These are phyloP conservation scores for Diaporthe helianthi DNA, from an alignment of 2,329 filamentous ascomycete species.

Conservation along the genomic window DNA sequence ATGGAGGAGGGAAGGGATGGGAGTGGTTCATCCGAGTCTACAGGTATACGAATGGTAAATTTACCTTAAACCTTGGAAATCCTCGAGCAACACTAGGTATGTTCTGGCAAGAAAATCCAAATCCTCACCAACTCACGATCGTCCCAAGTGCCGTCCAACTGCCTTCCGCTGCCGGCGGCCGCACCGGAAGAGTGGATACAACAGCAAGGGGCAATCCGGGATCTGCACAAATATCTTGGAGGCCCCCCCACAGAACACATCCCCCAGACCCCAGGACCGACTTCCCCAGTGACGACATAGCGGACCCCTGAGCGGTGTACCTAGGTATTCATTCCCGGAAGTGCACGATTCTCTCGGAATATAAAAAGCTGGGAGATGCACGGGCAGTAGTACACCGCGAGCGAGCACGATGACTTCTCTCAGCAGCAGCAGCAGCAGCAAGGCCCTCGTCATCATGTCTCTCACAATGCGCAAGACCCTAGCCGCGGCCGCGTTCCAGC, in stretches of 20 bases:
- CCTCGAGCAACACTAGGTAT: background rate
- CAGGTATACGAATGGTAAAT: too few relatives aligned
- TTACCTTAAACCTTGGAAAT: background rate
- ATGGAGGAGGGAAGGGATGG: too few relatives aligned
- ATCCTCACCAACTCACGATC: background rate
- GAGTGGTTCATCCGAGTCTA: too few relatives aligned
- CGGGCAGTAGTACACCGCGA: background rate
- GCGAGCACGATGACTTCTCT: background rate
- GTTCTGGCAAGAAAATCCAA: background rate
- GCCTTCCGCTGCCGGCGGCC: constrained; percentile 22
- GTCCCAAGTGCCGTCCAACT: background rate
- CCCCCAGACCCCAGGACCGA: constrained; percentile 8
- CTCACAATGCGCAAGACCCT: constrained; percentile 25
- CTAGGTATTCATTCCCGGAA: constrained; percentile 17
- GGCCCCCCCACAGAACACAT: constrained; percentile 26
- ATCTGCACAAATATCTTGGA: constrained; percentile 12
- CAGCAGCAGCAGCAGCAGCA: constrained; percentile 1
- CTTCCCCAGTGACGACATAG: constrained; percentile 27
- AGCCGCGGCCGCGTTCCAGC: constrained; percentile 29
- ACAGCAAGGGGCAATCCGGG: background rate
- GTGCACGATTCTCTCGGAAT: background rate
- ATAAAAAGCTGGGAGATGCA: background rate
- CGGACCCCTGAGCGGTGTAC: constrained; percentile 19
- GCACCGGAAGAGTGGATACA: constrained; percentile 14
- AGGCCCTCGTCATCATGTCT: constrained; percentile 8